Evolutionary conservation across 2,329 filamentous ascomycete genomes (phyloP), one percentile per base, ranked within the genome.

Genomic region (Tolypocladium ophioglossoides): DNA sequence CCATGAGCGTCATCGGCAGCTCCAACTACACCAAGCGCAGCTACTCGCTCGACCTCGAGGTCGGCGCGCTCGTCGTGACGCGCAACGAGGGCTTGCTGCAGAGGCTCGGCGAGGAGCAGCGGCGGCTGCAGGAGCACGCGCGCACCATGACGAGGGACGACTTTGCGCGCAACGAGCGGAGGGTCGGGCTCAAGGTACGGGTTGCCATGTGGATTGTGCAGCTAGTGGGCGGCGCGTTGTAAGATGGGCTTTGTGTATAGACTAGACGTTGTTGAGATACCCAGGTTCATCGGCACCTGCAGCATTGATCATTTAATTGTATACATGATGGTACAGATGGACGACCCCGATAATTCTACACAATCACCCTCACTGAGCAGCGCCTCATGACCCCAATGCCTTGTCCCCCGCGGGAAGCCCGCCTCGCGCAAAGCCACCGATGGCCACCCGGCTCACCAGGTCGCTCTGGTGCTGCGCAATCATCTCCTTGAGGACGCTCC

Each of bases 21-120:
- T 94, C 87, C 11, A 99, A 99, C 67, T 99, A 97, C 70, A 99
- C 94, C 0, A 91, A 94, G 68, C 79, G 94, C 34, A 95, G 89
- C 65, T 97, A 99, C 70, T 86, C 86, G 41, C 80, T 96, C 44
- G 94, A 99, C 70, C 78, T 99, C 2, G 94, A 99, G 68, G 88
- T 87, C 0, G 94, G 95, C 37, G 88, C 89, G 1, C 70, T 96
- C 55, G 86, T 99, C 32, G 82, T 96, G 5, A 99, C 94, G 1
- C 76, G 77, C 24, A 86, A 97, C 63, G 75, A 85, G 27, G 79
- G 75, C 0, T 70, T 99, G 61, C 89, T 89, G 69, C 73, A 73
- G 55, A 79, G 84, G 52, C 72, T 97, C n/a, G 86, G 80, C 9
- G 82, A 87, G 51, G 94, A 99, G 71, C 86, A 91, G 65, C 74